Base-by-base conservation (phyloP, 169 alveolate genomes). In the Plasmodium knowlesi region DNA sequence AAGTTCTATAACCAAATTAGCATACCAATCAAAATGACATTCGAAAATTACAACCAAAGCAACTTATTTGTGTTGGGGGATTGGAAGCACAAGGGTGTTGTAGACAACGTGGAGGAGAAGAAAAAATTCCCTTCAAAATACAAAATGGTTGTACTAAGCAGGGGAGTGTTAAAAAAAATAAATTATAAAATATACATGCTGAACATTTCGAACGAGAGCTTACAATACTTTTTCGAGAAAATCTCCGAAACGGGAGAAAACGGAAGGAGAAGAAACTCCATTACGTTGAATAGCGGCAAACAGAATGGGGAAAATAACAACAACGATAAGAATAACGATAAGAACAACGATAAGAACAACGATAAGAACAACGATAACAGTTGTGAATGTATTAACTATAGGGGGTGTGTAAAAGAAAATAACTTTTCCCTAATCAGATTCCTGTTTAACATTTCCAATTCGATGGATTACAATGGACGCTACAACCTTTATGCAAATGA, bases 21-120 rank as follows among this genome's bases (percentile, higher is more conserved):
- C 30, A 79, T 88, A 72, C 94, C 94, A 25, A 79, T 88, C 43
- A 79, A 70, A 25, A 67, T 88, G 88, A 39, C 34, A 8, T 88
- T 88, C 82, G 94, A 88, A 57, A 88, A 88, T 88, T 76, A 78
- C 82, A 83, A 57, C 0, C 76, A 88, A 19, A 85, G 39, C 41
- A 50, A 79, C 34, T 22, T 28, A 57, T 67, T 79, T 41, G 22
- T 88, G 46, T 79, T 88, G 53, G 46, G 90, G 28, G 78, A 79
- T 19, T 88, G 67, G 46, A 79, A 61, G 9, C 50, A 57, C 82
- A 74, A 50, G 16, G 30, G 72, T 41, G n/a, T 22, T 54, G 73
- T 37, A 5, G 53, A 57, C 3, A 39, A 78, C 8, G 28, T 37
- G 34, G 67, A 14, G 1, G 43, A 74, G 41, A 53, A 54, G 46